Evolutionary conservation across 2,329 filamentous ascomycete genomes (phyloP), one percentile per base, ranked within the genome.

Genomic region (Pyricularia grisea): DNA sequence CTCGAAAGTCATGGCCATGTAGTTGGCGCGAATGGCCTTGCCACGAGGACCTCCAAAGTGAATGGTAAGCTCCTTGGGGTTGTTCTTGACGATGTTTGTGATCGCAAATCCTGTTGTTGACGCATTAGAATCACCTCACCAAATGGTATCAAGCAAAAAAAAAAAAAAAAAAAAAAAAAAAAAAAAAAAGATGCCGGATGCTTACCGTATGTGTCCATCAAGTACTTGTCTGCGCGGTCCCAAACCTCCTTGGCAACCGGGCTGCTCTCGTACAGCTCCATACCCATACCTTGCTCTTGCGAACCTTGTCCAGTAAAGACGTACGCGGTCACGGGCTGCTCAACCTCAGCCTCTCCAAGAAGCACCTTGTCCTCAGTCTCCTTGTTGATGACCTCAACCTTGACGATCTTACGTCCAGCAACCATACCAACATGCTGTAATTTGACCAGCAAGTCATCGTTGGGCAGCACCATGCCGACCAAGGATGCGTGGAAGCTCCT

Each of bases 1-100:
- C 84, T 99, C 95, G 80, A 98, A 99, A 66, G 94, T 98, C 95
- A 99, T 99, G 70, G 94, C 90, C 91, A 98, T 98, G 85, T 99
- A 99, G 82, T 99, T 99, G 77, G 97, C 91, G 72, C 95, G 93
- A 74, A 99, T 99, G 67, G 93, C 93, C 83, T 98, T 99, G 77
- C 95, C 95, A 70, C 93, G 92, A 71, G 95, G 93, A 66, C 95
- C 95, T 82, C 96, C 95, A 77, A 99, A 99, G 84, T 99, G 92
- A 73, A 99, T 92, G 5, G 96, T 99, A 69, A 99, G 89, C 82
- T 98, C 95, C 85, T 97, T 97, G 72, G 95, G 95, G 82, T 99
- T 99, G 85, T 98, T 99, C 86, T 93, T 96, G 80, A 99, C 95
- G 76, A 99, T 99, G 81, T 98, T 94, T 77, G 94, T 97, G 76